Base-by-base conservation (phyloP, 2,329 filamentous ascomycete species). In the Fusarium heterosporum region DNA sequence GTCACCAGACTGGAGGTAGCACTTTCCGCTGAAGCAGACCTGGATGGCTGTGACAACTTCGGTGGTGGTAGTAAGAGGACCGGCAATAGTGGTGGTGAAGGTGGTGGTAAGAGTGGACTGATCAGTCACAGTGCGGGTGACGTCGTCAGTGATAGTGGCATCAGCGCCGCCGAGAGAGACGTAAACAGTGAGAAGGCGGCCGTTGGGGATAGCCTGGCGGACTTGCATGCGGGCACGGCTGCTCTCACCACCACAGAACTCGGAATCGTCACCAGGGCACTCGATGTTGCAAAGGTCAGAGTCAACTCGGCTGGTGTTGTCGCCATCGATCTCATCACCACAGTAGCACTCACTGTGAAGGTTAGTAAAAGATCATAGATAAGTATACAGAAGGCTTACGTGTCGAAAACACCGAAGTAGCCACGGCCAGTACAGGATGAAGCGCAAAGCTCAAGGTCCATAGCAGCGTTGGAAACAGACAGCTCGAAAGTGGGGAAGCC, bases 401-500 rank as follows among this genome's bases (percentile, higher is more conserved):
- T 69, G 41, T 69, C 63, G 45, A 61, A 55, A 41, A 70, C 58
- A 52, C 72, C 76, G 30, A 77, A 75, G 65, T 70, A 74, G 19
- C 46, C 53, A n/a, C 57, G 58, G 40, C 68, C 64, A 2, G 48
- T 46, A 22, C 74, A 76, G 39, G 58, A 64, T n/a, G 58, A 55
- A 12, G 68, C 67, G 46, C 76, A 78, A 4, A 64, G 40, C 10
- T 77, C 69, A 19, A 76, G 47, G 17, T 62, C 69, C 72, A 73
- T 73, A 14, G 59, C 12, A 7, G 29, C 40, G 6, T 58, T 61
- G 3, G 60, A 22, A 2, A 59, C 57, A 6, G 59, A 26, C 22
- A 64, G 64, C 17, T 56, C 38, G 11, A 77, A 76, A 16, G 57
- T 67, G 7, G 71, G 68, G 61, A 74, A 75, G 8, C 59, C 65